Conservation (phyloP, 139 green algal species). For the Chlamydomonas sphaeroides region DNA sequence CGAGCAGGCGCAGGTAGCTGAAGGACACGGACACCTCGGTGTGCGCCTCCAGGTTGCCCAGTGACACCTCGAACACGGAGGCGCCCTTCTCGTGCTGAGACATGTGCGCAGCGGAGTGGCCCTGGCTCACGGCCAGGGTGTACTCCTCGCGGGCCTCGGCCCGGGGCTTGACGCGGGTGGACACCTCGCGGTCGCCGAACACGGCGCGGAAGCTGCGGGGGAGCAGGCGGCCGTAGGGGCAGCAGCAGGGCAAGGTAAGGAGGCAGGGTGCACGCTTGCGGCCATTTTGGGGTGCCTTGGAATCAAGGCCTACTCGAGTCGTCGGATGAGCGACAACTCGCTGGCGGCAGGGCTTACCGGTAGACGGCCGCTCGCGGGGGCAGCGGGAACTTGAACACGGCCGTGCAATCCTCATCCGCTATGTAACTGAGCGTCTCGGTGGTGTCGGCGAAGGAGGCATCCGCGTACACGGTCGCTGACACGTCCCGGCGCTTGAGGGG, state of each 20-base stretch:
- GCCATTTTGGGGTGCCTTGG: too few species aligned
- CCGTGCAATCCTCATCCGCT: conserved; percentile 36
- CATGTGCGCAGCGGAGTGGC: conserved; percentile 46
- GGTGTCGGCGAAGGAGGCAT: conserved; percentile 12
- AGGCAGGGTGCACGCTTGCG: too few species aligned
- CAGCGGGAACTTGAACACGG: conserved; percentile 43
- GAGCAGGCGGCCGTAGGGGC: background rate
- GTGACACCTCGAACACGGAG: conserved; percentile 40
- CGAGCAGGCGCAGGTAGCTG: conserved; percentile 50
- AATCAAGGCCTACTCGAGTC: too few species aligned
- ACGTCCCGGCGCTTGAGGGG: conserved; percentile 23
- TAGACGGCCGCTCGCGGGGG: conserved; percentile 35
- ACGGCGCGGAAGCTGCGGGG: conserved; percentile 17
- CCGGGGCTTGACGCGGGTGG: conserved; percentile 20
- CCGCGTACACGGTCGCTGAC: conserved; percentile 5
- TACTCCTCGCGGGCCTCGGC: conserved; percentile 36
- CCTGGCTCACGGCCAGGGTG: conserved; percentile 30
- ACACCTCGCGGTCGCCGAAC: conserved; percentile 27
- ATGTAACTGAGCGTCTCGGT: conserved; percentile 40
- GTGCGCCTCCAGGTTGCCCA: conserved; percentile 54
- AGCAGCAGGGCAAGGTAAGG: background rate
- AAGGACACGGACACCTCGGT: conserved; percentile 32
- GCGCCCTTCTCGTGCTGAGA: conserved; percentile 22
- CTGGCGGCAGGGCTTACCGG: too few species aligned
- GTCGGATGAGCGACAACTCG: too few species aligned